Percentiles rank a stretch among this genome's conserved stretches.
Conservation (phyloP, 225 moss, liverwort and hornwort genomes). For the Bryoerythrophyllum caledonicum region DNA sequence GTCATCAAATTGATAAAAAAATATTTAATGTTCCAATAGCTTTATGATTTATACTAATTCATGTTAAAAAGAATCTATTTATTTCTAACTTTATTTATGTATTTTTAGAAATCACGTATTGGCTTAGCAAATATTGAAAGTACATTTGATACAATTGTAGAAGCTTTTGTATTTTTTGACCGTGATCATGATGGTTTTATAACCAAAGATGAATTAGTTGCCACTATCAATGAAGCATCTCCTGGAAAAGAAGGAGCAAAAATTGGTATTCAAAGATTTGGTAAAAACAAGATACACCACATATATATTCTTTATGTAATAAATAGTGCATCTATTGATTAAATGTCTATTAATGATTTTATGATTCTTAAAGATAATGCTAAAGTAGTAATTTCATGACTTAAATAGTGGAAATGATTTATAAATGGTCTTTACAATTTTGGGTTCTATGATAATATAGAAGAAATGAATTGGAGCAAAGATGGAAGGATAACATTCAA, state of each 20-base stretch:
- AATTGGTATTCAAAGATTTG: constrained; percentile 65
- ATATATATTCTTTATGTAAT: too few relatives aligned
- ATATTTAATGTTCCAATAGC: neutral
- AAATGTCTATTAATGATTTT: too few relatives aligned
- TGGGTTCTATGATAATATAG: constrained; percentile 11
- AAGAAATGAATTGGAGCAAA: constrained; percentile 81
- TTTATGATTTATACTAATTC: neutral
- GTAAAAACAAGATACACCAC: constrained; percentile 15
- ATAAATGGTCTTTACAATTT: neutral
- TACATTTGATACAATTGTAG: constrained; percentile 68
- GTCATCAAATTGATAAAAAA: neutral
- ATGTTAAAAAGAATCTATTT: too few relatives aligned
- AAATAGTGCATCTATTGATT: too few relatives aligned
- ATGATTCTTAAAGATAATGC: too few relatives aligned
- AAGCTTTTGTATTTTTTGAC: constrained; percentile 74
- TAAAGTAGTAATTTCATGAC: too few relatives aligned
- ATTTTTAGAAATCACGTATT: constrained; percentile 40
- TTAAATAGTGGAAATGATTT: too few relatives aligned
- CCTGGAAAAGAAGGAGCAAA: constrained; percentile 45
- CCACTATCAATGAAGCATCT: constrained; percentile 39
- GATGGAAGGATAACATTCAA: constrained; percentile 72
- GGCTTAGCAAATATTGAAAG: constrained; percentile 59
- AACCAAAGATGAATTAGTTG: constrained; percentile 58
- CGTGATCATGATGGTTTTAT: constrained; percentile 65
- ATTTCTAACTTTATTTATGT: too few relatives aligned